These are phyloP conservation scores for Ramaria sp. DNA, from an alignment of 768 basidiomycete genomes.

Conservation along the genomic window DNA sequence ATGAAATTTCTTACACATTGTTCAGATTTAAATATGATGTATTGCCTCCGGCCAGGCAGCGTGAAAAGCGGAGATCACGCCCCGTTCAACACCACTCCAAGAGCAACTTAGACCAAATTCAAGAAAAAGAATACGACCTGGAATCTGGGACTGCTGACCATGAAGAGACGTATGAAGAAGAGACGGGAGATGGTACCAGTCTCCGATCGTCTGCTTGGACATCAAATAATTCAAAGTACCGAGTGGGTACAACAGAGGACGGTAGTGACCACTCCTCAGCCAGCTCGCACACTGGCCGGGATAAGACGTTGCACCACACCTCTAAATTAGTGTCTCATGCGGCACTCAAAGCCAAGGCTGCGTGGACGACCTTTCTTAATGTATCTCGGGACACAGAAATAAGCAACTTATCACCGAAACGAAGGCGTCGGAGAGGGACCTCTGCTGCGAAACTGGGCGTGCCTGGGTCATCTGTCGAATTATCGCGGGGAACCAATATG, in stretches of 20 bases:
- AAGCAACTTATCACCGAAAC: not conserved
- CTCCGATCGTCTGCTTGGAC: slow-evolving; percentile 1
- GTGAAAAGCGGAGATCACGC: slow-evolving; percentile 23
- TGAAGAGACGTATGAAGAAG: not conserved
- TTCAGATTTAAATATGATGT: slow-evolving; percentile 78
- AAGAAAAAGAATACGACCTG: not conserved
- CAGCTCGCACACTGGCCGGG: not conserved
- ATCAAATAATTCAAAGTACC: not conserved
- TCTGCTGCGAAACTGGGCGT: not conserved
- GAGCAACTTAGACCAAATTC: slow-evolving; percentile 5
- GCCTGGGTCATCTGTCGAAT: not conserved
- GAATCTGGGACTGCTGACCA: no score
- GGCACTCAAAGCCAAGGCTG: slow-evolving; percentile 46
- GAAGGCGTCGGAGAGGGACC: not conserved
- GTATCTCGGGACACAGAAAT: slow-evolving; percentile 14
- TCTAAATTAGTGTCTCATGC: slow-evolving; percentile 24
- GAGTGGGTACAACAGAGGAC: not conserved
- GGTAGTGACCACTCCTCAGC: not conserved
- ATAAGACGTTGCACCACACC: not conserved
- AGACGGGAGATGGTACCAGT: not conserved
- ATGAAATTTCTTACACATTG: not conserved
- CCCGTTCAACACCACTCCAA: not conserved
- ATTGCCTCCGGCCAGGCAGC: slow-evolving; percentile 39
- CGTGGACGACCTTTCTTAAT: slow-evolving; percentile 36
- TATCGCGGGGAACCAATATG: not conserved